Evolutionary conservation across 2,329 filamentous ascomycete genomes (phyloP), one percentile per base, ranked within the genome.

Genomic region (Arthrobotrys entomopaga): DNA sequence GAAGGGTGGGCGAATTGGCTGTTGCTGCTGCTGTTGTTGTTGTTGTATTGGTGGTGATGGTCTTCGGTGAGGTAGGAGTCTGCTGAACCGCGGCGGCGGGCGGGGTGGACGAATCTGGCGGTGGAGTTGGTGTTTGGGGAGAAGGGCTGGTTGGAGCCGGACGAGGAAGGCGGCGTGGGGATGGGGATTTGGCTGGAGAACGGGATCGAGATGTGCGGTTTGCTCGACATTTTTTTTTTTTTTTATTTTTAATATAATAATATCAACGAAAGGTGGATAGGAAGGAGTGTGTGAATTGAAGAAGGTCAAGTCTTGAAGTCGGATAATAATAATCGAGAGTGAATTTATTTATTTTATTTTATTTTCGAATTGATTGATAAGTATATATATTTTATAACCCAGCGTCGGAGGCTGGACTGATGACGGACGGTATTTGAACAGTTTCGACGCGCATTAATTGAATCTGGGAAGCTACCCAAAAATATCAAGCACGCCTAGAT

Each of bases 61-160:
- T 59, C 42, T 10, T 59, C 38, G 56, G 56, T 48, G 56, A 64
- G 53, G 50, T 73, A 73, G 7, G 69, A 73, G 43, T 73, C 69
- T 8, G 69, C 69, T 1, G 69, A 73, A n/a, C 61, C 61, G 16
- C 69, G 69, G 57, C 69, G 69, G 11, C 69, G 69, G 20, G 69
- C 69, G 6, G 69, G 69, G 50, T 73, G 69, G 26, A 73, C 69
- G 69, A 63, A 74, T 57, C 49, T 69, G 29, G 49, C 22, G n/a
- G 54, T 3, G 26, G 7, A 13, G 34, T 40, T 40, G 34, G 34
- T 10, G 42, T 46, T 46, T 19, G 63, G 57, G 24, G 58, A 58
- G 19, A 53, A 34, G 43, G 67, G 70, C 19, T 63, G 54, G 52
- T 56, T 22, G 56, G 66, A 73, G 19, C 60, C 60, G 56, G 69